A percentile compares a stretch with the other conserved stretches of the same genome.
Conservation (phyloP, 23 red algal genomes). For the Gracilaria caudata region DNA sequence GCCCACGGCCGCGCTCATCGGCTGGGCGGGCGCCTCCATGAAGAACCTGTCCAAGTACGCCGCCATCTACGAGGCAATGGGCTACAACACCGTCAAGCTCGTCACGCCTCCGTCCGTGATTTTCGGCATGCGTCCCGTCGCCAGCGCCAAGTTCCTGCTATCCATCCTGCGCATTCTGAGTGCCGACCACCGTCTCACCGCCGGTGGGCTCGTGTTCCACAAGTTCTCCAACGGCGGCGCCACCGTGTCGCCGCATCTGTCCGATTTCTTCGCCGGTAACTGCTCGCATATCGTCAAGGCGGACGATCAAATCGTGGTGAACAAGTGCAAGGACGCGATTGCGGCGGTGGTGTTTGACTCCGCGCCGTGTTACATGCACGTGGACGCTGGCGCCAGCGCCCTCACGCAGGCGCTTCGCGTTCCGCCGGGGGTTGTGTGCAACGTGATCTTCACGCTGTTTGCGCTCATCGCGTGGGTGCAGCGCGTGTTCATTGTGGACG, state of each 20-base stretch:
- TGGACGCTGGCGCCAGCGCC: constrained; percentile 24
- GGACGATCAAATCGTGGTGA: constrained; percentile 54
- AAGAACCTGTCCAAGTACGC: constrained; percentile 57
- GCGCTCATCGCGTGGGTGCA: constrained; percentile 33
- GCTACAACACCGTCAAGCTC: constrained; percentile 46
- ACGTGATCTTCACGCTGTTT: constrained; percentile 5
- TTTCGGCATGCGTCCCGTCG: constrained; percentile 34
- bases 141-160: constrained; percentile 38
- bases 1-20: constrained; percentile 48
- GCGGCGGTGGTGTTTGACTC: constrained; percentile 64
- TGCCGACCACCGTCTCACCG: constrained; percentile 32
- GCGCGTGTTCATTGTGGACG: constrained; percentile 41
- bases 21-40: constrained; percentile 37
- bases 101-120: constrained; percentile 29
- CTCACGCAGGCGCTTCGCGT: constrained; percentile 30
- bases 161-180: constrained; percentile 52
- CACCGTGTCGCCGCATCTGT: constrained; percentile 49
- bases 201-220: constrained; percentile 47
- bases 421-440: constrained; percentile 3
- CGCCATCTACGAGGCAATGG: constrained; percentile 49
- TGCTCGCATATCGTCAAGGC: constrained; percentile 28
- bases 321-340: constrained; percentile 50
- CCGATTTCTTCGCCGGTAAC: constrained; percentile 29
- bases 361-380: constrained; percentile 48
- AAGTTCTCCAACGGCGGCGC: constrained; percentile 65